Percentiles rank a stretch among this genome's conserved stretches.
These are phyloP conservation scores for Salix purpurea DNA, from an alignment of 345 rosid species.

Conservation along the genomic window DNA sequence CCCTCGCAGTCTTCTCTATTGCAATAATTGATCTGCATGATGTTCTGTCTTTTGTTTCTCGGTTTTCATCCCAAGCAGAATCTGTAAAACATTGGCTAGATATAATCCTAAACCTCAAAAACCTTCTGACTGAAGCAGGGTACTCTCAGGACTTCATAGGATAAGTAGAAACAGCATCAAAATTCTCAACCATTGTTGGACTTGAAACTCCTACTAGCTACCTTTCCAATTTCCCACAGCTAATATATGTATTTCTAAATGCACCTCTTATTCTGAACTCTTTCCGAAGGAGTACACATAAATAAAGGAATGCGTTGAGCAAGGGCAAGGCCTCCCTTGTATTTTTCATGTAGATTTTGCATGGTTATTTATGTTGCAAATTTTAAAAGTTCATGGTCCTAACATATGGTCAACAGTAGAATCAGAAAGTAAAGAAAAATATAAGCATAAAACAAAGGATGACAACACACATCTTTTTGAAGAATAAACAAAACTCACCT, in stretches of 20 bases:
- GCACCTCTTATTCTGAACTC: neutral
- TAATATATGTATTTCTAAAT: neutral
- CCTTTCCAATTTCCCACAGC: neutral
- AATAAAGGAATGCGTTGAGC: neutral
- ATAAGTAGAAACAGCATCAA: neutral
- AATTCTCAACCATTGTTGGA: neutral
- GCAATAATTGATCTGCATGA: too few relatives aligned
- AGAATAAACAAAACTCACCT: conserved; percentile 47
- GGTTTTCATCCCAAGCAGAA: neutral
- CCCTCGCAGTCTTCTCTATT: too few relatives aligned
- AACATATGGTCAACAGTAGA: neutral
- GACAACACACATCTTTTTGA: neutral
- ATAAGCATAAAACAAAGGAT: too few relatives aligned
- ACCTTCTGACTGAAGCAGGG: neutral
- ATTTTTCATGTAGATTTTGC: neutral
- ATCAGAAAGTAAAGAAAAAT: neutral
- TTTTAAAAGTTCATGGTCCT: neutral
- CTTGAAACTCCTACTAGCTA: too few relatives aligned
- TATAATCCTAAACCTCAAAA: neutral
- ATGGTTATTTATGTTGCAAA: too few relatives aligned
- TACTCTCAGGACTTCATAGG: neutral
- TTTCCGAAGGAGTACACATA: neutral
- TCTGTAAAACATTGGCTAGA: neutral
- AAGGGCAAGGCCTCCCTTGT: neutral
- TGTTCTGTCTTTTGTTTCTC: neutral